phyloP scores from a whole-genome alignment of 148 eudicot species.

The Rhododendron molle region DNA sequence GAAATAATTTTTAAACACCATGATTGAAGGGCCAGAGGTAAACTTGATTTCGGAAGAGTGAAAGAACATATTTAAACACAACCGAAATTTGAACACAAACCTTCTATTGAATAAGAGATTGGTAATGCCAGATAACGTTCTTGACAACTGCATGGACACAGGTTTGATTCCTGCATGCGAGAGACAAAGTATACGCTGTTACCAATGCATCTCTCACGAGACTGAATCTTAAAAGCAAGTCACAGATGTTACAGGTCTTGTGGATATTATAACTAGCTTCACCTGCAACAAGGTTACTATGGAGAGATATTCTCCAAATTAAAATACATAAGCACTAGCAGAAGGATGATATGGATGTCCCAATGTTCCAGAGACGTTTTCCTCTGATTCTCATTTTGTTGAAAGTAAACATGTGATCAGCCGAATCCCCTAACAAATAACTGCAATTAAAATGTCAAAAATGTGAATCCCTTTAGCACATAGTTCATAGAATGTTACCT shows the following conservation, averaged over 20 bases:
- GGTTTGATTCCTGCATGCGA: conserved; percentile 48
- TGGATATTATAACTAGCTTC: background rate
- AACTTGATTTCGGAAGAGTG: background rate
- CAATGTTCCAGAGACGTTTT: background rate
- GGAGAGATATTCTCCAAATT: background rate
- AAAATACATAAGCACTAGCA: background rate
- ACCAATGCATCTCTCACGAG: background rate
- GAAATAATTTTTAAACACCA: background rate
- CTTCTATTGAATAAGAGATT: conserved; percentile 72
- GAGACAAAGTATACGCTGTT: background rate
- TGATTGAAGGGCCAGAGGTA: background rate
- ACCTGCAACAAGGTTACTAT: background rate
- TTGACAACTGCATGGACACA: conserved; percentile 54
- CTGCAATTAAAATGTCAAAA: background rate
- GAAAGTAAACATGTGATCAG: background rate
- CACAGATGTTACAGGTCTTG: background rate
- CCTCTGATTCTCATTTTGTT: background rate
- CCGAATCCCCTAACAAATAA: background rate
- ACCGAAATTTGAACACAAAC: conserved; percentile 19
- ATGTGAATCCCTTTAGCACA: background rate
- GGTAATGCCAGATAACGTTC: conserved; percentile 52
- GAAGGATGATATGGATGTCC: background rate
- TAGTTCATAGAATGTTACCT: too few species aligned
- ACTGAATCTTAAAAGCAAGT: background rate
- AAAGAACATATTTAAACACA: background rate